These are phyloP conservation scores for Trichoderma afroharzianum DNA, from an alignment of 2,329 filamentous ascomycete genomes.

Conservation along the genomic window DNA sequence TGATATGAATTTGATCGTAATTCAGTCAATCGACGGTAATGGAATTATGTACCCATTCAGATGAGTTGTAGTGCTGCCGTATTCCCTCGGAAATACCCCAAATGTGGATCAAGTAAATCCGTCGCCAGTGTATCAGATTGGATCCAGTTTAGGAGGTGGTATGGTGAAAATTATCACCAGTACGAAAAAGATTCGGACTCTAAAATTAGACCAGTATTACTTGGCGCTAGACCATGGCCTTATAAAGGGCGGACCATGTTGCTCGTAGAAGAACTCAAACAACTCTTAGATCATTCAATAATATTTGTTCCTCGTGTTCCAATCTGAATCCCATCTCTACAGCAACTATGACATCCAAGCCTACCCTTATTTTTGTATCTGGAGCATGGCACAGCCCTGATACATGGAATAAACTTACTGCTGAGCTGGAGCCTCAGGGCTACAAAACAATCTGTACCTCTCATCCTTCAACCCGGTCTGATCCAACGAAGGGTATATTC, in stretches of 20 bases:
- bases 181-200: constrained; percentile 10
- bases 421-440: constrained; percentile 31
- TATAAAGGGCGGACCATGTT: background rate
- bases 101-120: background rate
- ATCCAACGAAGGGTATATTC: constrained; percentile 36
- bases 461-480: constrained; percentile 37
- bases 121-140: background rate
- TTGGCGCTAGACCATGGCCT: background rate
- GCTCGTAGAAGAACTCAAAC: background rate
- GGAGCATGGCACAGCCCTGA: constrained; percentile 45
- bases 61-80: background rate
- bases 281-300: background rate
- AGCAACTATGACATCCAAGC: constrained; percentile 24
- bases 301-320: background rate
- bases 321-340: background rate
- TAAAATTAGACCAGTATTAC: background rate
- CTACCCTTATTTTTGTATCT: constrained; percentile 42
- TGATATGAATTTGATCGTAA: background rate
- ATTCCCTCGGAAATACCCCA: background rate
- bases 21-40: background rate
- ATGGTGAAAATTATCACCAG: background rate
- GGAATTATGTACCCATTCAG: background rate
- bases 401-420: constrained; percentile 35
- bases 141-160: constrained; percentile 2
- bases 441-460: constrained; percentile 34